Evolutionary conservation across 176 grass and related monocot genomes (phyloP).

Genomic region (Metroxylon sagu): DNA sequence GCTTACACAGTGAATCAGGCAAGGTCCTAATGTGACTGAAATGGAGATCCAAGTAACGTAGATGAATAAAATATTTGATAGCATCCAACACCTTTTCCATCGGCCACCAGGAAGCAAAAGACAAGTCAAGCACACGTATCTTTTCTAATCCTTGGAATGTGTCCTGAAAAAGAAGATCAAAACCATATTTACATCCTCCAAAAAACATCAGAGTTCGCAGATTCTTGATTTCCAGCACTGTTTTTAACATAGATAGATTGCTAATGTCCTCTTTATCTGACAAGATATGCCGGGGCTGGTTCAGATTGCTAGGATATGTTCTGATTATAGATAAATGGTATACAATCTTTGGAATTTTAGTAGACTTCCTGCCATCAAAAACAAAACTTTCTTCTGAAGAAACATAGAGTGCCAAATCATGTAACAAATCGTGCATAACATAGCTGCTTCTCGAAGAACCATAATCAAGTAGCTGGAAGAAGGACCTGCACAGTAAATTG

Average conservation of each 20-base stretch:
- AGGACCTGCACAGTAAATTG: conserved; percentile 10
- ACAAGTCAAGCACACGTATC: no score
- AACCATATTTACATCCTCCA: no score
- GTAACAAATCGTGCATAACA: conserved; percentile 24
- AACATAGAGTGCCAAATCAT: conserved; percentile 29
- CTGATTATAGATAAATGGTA: conserved; percentile 5
- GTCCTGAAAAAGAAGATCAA: no score
- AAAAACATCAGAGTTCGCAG: no score
- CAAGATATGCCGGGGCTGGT: not conserved
- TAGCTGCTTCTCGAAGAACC: not conserved
- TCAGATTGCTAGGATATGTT: not conserved
- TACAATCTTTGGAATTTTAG: not conserved
- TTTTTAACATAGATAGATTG: no score
- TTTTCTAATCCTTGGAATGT: no score
- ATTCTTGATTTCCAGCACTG: no score
- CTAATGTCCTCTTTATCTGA: no score
- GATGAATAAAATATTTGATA: conserved; percentile 19
- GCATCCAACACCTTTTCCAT: no score
- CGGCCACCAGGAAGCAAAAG: no score
- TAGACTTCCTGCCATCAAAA: conserved; percentile 5
- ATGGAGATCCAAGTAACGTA: conserved; percentile 15
- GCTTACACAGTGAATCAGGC: conserved; percentile 13
- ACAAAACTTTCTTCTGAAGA: conserved; percentile 13
- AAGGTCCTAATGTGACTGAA: not conserved
- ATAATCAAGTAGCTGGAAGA: not conserved